Percentiles rank a stretch among this genome's conserved stretches.
Evolutionary conservation across 2,329 filamentous ascomycete genomes (phyloP).

Genomic region (Colletotrichum somersetense): DNA sequence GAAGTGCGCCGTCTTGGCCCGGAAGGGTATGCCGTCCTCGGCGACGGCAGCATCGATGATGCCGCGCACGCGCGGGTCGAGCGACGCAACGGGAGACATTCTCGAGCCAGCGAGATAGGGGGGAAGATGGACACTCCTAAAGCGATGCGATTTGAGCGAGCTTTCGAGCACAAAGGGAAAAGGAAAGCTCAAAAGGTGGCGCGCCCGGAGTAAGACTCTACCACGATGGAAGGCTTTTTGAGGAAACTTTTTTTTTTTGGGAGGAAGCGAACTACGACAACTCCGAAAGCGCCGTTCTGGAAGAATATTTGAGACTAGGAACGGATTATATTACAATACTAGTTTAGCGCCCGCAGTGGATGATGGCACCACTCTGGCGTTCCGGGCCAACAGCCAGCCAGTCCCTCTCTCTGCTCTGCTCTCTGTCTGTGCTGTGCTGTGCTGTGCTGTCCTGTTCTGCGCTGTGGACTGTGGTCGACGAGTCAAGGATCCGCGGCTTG

Average conservation of each 20-base stretch:
- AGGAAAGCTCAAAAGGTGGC: background rate
- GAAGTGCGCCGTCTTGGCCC: slow-evolving; percentile 76
- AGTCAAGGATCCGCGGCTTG: slow-evolving; percentile 31
- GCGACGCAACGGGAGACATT: slow-evolving; percentile 36
- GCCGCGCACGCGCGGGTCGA: slow-evolving; percentile 54
- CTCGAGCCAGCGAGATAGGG: background rate
- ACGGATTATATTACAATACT: slow-evolving; percentile 37
- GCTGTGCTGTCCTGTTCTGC: too few relatives aligned
- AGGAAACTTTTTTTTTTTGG: background rate
- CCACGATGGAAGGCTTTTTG: background rate
- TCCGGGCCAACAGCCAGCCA: slow-evolving; percentile 30
- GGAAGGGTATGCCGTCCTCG: slow-evolving; percentile 74
- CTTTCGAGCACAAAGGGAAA: background rate
- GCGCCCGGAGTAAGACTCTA: background rate
- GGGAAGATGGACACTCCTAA: too few relatives aligned
- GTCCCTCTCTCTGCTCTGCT: background rate
- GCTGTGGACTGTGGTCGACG: slow-evolving; percentile 4
- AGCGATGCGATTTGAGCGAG: too few relatives aligned
- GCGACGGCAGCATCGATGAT: slow-evolving; percentile 50
- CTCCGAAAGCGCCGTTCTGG: background rate
- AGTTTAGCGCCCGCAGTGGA: slow-evolving; percentile 39
- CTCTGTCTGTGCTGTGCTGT: background rate
- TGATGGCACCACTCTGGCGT: slow-evolving; percentile 5
- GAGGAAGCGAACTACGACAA: background rate
- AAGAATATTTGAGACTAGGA: slow-evolving; percentile 28